A percentile compares a stretch with the other conserved stretches of the same genome.
phyloP scores from a whole-genome alignment of 495 filamentous ascomycete species.

The Choiromyces venosus region DNA sequence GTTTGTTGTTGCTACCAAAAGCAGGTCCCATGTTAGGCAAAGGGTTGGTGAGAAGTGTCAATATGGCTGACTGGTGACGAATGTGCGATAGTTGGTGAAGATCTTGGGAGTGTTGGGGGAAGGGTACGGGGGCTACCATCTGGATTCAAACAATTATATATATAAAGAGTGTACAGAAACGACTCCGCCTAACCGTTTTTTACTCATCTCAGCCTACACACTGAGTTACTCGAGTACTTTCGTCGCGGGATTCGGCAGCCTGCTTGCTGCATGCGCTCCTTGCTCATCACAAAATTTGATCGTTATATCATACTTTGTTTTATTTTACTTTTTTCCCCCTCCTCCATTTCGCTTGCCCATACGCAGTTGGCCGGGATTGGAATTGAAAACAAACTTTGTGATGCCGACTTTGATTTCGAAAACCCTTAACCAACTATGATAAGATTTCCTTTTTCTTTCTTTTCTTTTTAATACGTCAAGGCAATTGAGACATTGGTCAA shows the following conservation, averaged over 20 bases:
- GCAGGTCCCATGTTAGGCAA: too few relatives aligned
- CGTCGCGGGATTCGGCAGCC: not conserved
- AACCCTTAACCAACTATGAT: not conserved
- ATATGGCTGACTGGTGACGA: too few relatives aligned
- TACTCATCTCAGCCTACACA: too few relatives aligned
- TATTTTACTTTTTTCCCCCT: not conserved
- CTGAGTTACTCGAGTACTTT: too few relatives aligned
- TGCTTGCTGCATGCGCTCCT: not conserved
- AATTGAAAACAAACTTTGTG: not conserved
- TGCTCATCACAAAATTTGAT: not conserved
- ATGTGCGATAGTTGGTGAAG: too few relatives aligned
- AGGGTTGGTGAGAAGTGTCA: too few relatives aligned
- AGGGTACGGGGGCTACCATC: too few relatives aligned
- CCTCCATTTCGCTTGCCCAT: not conserved
- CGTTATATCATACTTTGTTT: not conserved
- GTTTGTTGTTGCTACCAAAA: too few relatives aligned
- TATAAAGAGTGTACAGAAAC: too few relatives aligned
- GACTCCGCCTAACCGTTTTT: too few relatives aligned
- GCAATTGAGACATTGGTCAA: not conserved
- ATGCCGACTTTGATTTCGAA: not conserved
- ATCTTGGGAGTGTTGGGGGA: too few relatives aligned
- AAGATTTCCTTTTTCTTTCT: not conserved
- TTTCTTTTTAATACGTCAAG: not conserved
- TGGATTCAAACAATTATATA: too few relatives aligned
- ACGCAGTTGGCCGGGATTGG: not conserved